Evolutionary conservation across 345 rosid genomes (phyloP), one percentile per base, ranked within the genome.

Genomic region (Gossypium anomalum): DNA sequence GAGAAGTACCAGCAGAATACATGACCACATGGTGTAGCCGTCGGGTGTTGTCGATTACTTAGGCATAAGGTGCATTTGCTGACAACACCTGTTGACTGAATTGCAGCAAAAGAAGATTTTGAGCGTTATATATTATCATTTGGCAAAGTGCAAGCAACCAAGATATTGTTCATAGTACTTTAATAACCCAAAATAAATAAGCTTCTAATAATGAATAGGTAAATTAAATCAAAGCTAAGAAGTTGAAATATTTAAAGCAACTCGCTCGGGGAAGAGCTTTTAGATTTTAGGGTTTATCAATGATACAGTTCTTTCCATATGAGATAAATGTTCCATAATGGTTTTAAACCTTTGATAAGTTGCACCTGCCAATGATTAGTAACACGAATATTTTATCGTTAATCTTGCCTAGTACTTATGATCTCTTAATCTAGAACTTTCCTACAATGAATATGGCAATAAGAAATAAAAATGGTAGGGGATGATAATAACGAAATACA

Each of bases 51-150:
- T 5, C 64, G 41, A 25, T 59, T 59, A 38, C 64, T 59, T 25
- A 59, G n/a, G n/a, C 64, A 59, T 25, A 59, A 25, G 41, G 41
- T 59, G n/a, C 64, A 59, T 59, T 59, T 59, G 64, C 64, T 23
- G 34, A 59, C 64, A 59, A 25, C 38, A 59, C n/a, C 38, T 59
- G 41, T 59, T 59, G 64, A 59, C 64, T 59, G 64, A 25, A 59
- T 59, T 59, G 41, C 41, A 1, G 41, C 41, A 59, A 34, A 25
- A 25, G 9, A 16, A 59, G 17, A 11, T 47, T 47, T 47, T 47
- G 15, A 9, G 16, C 51, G 12, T 47, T 47, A 47, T 12, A 2
- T 22, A 34, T 11, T 57, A 57, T 57, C 23, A 57, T 22, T 57
- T 20, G 62, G 62, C 62, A 22, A 57, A 57, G 7, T 22, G 14